A percentile compares a stretch with the other conserved stretches of the same genome.
These are phyloP conservation scores for Hibiscus syriacus DNA, from an alignment of 345 rosid species.

Conservation along the genomic window DNA sequence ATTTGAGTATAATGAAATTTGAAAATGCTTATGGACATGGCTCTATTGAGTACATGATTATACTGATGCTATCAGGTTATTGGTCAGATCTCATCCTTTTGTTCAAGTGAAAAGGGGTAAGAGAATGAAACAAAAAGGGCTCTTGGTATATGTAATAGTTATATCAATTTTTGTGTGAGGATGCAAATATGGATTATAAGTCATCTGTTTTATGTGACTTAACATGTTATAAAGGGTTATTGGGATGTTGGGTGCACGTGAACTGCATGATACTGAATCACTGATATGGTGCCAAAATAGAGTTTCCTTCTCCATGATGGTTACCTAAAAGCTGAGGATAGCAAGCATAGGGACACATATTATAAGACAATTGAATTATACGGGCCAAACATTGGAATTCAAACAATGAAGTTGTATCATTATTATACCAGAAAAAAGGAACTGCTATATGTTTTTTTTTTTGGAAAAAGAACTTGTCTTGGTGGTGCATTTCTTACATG, in stretches of 20 bases:
- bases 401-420: background rate
- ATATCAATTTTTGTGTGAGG: background rate
- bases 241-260: background rate
- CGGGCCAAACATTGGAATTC: background rate
- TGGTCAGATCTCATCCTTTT: background rate
- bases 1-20: conserved; percentile 1
- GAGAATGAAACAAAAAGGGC: background rate
- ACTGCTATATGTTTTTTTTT: background rate
- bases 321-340: no score
- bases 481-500: background rate
- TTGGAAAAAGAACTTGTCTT: background rate
- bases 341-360: no score
- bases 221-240: background rate
- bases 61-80: background rate
- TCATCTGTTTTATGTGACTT: background rate
- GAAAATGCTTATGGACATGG: background rate
- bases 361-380: background rate
- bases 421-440: background rate
- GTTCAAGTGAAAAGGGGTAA: background rate
- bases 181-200: background rate
- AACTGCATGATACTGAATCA: background rate
- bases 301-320: no score
- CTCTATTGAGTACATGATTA: background rate
- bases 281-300: background rate
- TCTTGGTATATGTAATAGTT: background rate